Evolutionary conservation across 2,329 filamentous ascomycete genomes (phyloP).

Genomic region (Aspergillus fumigatiaffinis): DNA sequence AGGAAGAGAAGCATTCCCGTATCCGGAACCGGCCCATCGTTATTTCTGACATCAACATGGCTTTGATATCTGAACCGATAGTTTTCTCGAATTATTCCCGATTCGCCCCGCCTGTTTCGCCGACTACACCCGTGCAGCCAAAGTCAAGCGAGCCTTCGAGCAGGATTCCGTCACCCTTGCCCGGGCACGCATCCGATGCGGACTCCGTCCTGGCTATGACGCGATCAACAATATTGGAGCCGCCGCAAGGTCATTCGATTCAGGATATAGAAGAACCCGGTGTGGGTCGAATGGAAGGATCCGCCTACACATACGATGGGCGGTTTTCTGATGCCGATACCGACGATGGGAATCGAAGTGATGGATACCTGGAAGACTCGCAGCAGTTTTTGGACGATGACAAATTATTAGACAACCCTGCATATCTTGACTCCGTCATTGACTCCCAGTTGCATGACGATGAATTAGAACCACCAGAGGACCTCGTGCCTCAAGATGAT

Average conservation of each 20-base stretch:
- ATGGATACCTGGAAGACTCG: constrained; percentile 24
- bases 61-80: constrained; percentile 46
- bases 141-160: constrained; percentile 28
- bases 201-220: constrained; percentile 30
- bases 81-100: constrained; percentile 46
- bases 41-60: constrained; percentile 43
- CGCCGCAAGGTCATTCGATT: constrained; percentile 12
- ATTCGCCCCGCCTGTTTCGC: constrained; percentile 31
- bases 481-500: constrained; percentile 8
- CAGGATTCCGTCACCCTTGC: constrained; percentile 25
- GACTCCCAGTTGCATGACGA: constrained; percentile 32
- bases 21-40: constrained; percentile 44
- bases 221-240: constrained; percentile 38
- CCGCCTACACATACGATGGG: constrained; percentile 34
- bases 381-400: constrained; percentile 28
- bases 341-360: constrained; percentile 28
- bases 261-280: not conserved
- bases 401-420: constrained; percentile 32
- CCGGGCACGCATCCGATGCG: constrained; percentile 20
- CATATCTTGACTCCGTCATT: constrained; percentile 37
- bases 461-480: constrained; percentile 24
- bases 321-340: constrained; percentile 42
- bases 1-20: constrained; percentile 22
- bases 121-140: constrained; percentile 31
- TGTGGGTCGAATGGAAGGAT: constrained; percentile 24